Evolutionary conservation across 176 grass and related monocot species (phyloP).

Genomic region (Oryza meyeriana): DNA sequence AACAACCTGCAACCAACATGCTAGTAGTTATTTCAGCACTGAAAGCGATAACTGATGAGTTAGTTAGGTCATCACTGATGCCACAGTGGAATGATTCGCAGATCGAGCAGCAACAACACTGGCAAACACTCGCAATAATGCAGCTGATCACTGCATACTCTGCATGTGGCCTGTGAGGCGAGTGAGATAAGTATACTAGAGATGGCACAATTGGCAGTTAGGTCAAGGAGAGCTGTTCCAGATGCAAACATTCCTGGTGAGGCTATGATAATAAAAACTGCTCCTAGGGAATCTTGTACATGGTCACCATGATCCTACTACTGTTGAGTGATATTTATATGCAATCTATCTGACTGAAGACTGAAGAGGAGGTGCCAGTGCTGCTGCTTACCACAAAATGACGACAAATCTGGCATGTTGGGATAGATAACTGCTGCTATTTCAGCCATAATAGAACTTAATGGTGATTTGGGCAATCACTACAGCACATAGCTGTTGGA

Average conservation of each 20-base stretch:
- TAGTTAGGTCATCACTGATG: constrained; percentile 1
- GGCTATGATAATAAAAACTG: neutral
- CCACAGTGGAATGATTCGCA: constrained; percentile 32
- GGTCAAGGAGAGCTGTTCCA: constrained; percentile 3
- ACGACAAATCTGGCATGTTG: neutral
- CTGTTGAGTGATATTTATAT: neutral
- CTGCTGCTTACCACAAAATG: neutral
- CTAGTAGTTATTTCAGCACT: neutral
- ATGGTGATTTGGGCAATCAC: neutral
- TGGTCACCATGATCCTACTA: constrained; percentile 19
- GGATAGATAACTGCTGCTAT: neutral
- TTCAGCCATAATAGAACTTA: neutral
- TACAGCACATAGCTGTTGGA: neutral
- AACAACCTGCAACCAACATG: constrained; percentile 13
- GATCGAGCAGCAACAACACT: neutral
- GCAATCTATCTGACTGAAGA: neutral
- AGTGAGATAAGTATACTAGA: neutral
- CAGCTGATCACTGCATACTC: neutral
- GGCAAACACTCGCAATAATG: too few species aligned
- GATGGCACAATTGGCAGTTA: neutral
- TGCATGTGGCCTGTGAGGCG: neutral
- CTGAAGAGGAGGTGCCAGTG: neutral
- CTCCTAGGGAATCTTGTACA: constrained; percentile 26
- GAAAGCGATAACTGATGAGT: neutral
- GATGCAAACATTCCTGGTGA: constrained; percentile 3